These are phyloP conservation scores for Botrytis elliptica DNA, from an alignment of 2,329 filamentous ascomycete genomes.

Conservation along the genomic window DNA sequence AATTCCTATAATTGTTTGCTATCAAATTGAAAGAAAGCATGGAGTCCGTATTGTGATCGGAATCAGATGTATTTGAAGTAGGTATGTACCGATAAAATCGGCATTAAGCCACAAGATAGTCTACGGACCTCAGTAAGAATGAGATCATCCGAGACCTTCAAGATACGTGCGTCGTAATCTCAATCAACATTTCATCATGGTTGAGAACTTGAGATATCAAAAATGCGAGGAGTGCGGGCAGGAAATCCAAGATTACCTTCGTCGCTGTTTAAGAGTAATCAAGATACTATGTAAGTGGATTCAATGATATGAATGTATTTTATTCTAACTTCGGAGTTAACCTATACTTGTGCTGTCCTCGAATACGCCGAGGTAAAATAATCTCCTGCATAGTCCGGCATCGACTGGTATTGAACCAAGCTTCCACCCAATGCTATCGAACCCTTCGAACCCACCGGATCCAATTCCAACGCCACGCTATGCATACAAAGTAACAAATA, in stretches of 20 bases:
- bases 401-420: not conserved
- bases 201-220: not conserved
- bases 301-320: not conserved
- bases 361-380: not conserved
- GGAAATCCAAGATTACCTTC: not conserved
- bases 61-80: not conserved
- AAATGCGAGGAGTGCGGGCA: not conserved
- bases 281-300: not conserved
- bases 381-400: not conserved
- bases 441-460: not conserved
- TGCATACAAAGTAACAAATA: conserved; percentile 7
- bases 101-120: not conserved
- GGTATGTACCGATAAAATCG: not conserved
- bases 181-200: not conserved
- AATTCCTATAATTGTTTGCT: not conserved
- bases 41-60: not conserved
- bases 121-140: not conserved
- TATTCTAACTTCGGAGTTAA: not conserved
- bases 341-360: not conserved
- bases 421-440: not conserved
- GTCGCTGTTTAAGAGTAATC: no score
- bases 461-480: conserved; percentile 16
- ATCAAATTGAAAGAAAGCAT: not conserved
- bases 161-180: not conserved
- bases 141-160: not conserved